Evolutionary conservation across 495 filamentous ascomycete genomes (phyloP).

Genomic region (Letharia columbiana): DNA sequence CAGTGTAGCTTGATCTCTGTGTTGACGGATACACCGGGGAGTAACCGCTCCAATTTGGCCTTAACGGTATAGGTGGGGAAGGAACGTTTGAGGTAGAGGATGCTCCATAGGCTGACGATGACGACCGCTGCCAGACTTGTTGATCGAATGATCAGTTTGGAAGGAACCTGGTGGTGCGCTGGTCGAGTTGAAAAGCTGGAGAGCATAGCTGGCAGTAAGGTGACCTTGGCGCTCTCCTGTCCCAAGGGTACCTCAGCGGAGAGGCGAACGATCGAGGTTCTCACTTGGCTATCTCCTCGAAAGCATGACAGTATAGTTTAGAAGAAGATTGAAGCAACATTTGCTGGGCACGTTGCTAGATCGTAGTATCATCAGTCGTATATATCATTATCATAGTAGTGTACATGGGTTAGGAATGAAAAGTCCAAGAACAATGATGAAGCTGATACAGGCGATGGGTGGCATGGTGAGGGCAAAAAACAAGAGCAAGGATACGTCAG

Average conservation of each 20-base stretch:
- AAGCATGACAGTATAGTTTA: neutral
- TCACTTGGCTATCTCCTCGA: neutral
- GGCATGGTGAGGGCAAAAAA: neutral
- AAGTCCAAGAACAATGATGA: neutral
- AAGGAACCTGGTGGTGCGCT: neutral
- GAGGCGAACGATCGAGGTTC: neutral
- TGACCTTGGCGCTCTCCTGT: neutral
- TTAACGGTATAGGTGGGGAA: slow-evolving; percentile 5
- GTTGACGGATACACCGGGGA: neutral
- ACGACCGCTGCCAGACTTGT: slow-evolving; percentile 11
- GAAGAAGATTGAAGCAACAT: neutral
- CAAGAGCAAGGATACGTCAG: neutral
- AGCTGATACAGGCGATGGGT: neutral
- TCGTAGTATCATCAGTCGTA: neutral
- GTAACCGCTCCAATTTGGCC: neutral
- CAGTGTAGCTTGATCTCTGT: slow-evolving; percentile 7
- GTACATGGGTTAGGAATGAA: neutral
- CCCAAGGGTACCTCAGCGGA: too few species aligned
- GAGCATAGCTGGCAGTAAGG: slow-evolving; percentile 6
- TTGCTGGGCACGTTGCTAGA: neutral
- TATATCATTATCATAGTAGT: neutral
- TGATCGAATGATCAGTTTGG: slow-evolving; percentile 7
- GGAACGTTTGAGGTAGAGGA: slow-evolving; percentile 10
- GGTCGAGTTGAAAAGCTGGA: neutral
- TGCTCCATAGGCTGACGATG: slow-evolving; percentile 10